Conservation (phyloP, 1,284 basidiomycete genomes). For the Crocinoboletus sp. region DNA sequence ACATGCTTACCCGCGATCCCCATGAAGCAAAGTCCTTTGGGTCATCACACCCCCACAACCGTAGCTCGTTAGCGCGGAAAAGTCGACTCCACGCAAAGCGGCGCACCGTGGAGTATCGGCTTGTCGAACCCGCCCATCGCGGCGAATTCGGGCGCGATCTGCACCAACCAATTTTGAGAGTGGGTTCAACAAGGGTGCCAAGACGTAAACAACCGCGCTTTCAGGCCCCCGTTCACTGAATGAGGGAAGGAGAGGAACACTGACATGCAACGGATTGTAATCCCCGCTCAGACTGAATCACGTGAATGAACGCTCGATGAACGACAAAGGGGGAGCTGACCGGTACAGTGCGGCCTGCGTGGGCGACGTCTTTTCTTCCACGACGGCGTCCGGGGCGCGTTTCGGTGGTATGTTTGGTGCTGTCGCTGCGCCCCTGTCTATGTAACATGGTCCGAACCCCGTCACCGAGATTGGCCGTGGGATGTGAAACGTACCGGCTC, state of each 20-base stretch:
- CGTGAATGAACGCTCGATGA: conserved; percentile 1
- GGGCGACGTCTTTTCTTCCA: conserved; percentile 81
- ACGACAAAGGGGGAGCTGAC: conserved; percentile 36
- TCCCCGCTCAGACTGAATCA: conserved; percentile 75
- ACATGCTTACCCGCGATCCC: conserved; percentile 96
- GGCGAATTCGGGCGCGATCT: conserved; percentile 94
- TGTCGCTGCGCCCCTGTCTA: conserved; percentile 89
- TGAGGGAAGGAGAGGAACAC: conserved; percentile 16
- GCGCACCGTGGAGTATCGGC: conserved; percentile 72
- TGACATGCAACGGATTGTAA: conserved; percentile 86
- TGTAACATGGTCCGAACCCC: neutral
- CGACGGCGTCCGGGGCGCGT: conserved; percentile 77
- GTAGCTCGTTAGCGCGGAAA: neutral
- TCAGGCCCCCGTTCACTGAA: conserved; percentile 8
- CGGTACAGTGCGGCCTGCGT: conserved; percentile 91
- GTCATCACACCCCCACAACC: neutral
- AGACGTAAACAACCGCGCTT: no score
- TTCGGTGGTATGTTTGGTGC: conserved; percentile 82
- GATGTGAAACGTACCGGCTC: conserved; percentile 50
- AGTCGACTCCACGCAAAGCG: neutral
- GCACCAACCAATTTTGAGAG: conserved; percentile 4
- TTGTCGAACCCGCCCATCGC: conserved; percentile 92
- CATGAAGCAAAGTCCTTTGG: conserved; percentile 79
- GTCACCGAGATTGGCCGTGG: conserved; percentile 1
- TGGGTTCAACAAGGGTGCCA: neutral